Percentiles rank a stretch among this genome's conserved stretches.
These are phyloP conservation scores for Verticillium tricorpus DNA, from an alignment of 2,329 filamentous ascomycete genomes.

Conservation along the genomic window DNA sequence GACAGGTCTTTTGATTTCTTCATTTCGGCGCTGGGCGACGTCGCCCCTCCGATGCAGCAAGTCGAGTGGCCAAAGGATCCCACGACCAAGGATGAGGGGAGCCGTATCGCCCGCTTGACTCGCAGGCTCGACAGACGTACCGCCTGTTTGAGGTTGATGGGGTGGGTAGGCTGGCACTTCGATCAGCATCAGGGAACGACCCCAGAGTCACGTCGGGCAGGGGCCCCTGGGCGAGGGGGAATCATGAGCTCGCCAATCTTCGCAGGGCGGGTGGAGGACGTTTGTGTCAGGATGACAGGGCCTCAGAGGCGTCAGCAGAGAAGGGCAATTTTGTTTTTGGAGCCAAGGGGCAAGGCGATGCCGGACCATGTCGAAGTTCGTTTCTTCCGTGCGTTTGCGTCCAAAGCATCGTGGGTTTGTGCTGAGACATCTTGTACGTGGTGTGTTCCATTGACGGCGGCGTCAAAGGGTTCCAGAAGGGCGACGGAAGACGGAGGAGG, in stretches of 20 bases:
- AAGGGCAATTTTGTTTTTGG: not conserved
- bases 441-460: not conserved
- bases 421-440: not conserved
- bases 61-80: not conserved
- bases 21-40: not conserved
- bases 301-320: not conserved
- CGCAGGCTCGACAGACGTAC: constrained; percentile 7
- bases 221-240: not conserved
- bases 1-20: constrained; percentile 1
- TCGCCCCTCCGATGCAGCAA: not conserved
- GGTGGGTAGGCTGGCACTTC: constrained; percentile 38
- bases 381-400: not conserved
- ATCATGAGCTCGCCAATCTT: not conserved
- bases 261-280: not conserved
- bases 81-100: not conserved
- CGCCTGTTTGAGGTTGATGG: constrained; percentile 49
- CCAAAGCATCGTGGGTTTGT: not conserved
- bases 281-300: not conserved
- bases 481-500: not conserved
- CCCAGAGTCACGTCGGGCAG: constrained; percentile 1
- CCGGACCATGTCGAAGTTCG: not conserved
- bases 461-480: not conserved
- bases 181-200: constrained; percentile 33
- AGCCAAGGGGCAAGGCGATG: not conserved
- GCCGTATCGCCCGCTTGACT: constrained; percentile 4